Evolutionary conservation across 139 green algal genomes (phyloP).

Genomic region (Micractinium sp.): DNA sequence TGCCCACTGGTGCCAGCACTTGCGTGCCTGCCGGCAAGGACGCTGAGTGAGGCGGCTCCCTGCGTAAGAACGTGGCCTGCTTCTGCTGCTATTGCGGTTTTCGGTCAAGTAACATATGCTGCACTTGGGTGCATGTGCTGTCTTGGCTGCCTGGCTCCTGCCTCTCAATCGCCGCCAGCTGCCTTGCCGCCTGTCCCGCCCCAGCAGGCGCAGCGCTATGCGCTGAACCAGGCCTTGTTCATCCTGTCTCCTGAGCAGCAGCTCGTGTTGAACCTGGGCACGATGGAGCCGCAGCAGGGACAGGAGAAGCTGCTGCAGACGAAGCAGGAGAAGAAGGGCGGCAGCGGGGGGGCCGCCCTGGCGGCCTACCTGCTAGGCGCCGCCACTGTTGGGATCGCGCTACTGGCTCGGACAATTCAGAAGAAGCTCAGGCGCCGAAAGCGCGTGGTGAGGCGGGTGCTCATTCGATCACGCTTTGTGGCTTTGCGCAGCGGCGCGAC

Average conservation of each 20-base stretch:
- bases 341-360: background rate
- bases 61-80: background rate
- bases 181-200: background rate
- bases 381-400: background rate
- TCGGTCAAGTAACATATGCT: background rate
- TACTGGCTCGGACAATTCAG: background rate
- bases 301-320: background rate
- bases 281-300: background rate
- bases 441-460: background rate
- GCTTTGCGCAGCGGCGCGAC: background rate
- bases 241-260: background rate
- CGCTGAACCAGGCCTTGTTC: background rate
- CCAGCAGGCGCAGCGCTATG: no score
- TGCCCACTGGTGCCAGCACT: background rate
- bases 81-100: background rate
- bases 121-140: background rate
- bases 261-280: background rate
- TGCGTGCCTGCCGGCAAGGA: background rate
- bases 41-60: no score
- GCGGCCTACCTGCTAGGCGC: constrained; percentile 8
- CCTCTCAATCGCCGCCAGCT: no score
- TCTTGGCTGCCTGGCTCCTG: no score
- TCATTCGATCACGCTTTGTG: background rate
- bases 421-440: constrained; percentile 16
- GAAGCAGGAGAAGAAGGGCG: background rate